A percentile compares a stretch with the other conserved stretches of the same genome.
phyloP scores from a whole-genome alignment of 768 basidiomycete species.

The Gymnopilus junonius region DNA sequence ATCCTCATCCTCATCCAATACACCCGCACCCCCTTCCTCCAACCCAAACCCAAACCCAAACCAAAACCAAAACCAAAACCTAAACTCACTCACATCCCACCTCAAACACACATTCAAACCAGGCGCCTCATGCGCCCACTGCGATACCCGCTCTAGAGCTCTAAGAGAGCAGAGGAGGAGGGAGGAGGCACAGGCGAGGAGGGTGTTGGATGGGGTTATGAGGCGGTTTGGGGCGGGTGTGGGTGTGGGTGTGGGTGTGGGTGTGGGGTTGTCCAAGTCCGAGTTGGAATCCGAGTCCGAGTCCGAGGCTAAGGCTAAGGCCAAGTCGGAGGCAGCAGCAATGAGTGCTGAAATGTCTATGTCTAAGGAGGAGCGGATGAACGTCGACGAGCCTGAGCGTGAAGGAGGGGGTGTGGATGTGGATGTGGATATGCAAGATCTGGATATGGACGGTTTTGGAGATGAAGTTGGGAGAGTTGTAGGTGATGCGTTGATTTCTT shows the following conservation, averaged over 20 bases:
- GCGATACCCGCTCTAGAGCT: background rate
- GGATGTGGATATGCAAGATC: background rate
- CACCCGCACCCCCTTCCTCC: no score
- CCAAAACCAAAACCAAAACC: background rate
- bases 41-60: no score
- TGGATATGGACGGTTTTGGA: background rate
- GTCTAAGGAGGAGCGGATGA: background rate
- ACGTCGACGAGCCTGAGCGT: background rate
- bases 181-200: slow-evolving; percentile 14
- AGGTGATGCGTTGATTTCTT: background rate
- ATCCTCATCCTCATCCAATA: background rate
- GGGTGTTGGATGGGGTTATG: slow-evolving; percentile 19
- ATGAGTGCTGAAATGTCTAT: no score
- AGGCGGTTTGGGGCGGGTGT: slow-evolving; percentile 19
- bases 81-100: background rate
- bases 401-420: background rate
- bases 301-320: no score
- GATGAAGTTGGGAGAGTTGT: background rate
- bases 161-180: slow-evolving; percentile 8
- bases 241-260: background rate
- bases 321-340: no score
- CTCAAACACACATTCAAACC: background rate
- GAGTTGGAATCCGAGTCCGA: background rate
- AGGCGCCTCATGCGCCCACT: background rate
- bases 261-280: background rate